A percentile compares a stretch with the other conserved stretches of the same genome.
Conservation (phyloP, 75 land plant species). For the Selaginella tamariscina region DNA sequence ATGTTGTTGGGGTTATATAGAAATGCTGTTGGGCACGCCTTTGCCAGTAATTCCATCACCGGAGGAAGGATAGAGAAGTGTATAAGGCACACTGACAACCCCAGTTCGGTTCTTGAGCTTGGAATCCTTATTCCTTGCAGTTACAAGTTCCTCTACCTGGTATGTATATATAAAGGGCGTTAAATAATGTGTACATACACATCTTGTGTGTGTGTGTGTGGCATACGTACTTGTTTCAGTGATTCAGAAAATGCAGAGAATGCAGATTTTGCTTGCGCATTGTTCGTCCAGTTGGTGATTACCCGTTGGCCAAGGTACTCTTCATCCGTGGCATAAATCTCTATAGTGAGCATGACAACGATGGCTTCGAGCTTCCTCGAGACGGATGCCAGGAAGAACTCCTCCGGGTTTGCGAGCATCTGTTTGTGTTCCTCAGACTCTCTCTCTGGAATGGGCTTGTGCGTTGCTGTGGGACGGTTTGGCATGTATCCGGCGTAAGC, state of each 20-base stretch:
- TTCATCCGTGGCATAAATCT: slow-evolving; percentile 67
- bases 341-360: slow-evolving; percentile 20
- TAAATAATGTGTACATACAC: neutral
- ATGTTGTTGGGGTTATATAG: no score
- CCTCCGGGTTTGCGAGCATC: slow-evolving; percentile 17
- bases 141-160: slow-evolving; percentile 38
- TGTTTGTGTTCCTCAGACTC: slow-evolving; percentile 13
- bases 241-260: slow-evolving; percentile 31
- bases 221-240: slow-evolving; percentile 22
- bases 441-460: slow-evolving; percentile 22
- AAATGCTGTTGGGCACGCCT: slow-evolving; percentile 73
- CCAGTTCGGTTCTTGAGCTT: slow-evolving; percentile 43
- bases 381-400: slow-evolving; percentile 12
- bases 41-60: slow-evolving; percentile 49
- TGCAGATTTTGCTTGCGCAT: slow-evolving; percentile 19
- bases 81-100: slow-evolving; percentile 44
- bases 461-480: slow-evolving; percentile 27
- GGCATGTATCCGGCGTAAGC: slow-evolving; percentile 38
- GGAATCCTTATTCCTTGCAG: slow-evolving; percentile 19
- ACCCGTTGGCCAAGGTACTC: slow-evolving; percentile 57
- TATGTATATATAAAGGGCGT: no score
- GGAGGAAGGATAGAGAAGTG: slow-evolving; percentile 44
- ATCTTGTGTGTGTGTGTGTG: no score
- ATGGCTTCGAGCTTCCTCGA: neutral
- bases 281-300: slow-evolving; percentile 24